These are phyloP conservation scores for Arthrobotrys iridis DNA, from an alignment of 2,329 filamentous ascomycete genomes.

Conservation along the genomic window DNA sequence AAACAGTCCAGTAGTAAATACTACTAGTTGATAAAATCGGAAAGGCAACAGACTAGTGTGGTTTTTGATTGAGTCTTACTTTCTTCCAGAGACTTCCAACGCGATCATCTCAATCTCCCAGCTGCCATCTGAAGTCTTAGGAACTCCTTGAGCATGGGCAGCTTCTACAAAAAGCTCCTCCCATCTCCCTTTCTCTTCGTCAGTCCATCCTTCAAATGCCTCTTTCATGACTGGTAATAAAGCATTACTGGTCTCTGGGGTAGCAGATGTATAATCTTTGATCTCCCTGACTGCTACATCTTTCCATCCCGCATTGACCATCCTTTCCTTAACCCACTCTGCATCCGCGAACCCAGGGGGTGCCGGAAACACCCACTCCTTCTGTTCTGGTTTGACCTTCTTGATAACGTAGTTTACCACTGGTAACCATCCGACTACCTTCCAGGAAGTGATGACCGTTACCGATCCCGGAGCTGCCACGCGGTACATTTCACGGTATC, in stretches of 20 bases:
- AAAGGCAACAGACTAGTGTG: neutral
- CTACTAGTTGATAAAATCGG: neutral
- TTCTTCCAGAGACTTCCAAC: conserved; percentile 32
- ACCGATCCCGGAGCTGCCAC: conserved; percentile 43
- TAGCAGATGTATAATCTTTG: conserved; percentile 20
- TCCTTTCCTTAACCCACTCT: conserved; percentile 38
- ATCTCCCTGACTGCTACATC: conserved; percentile 33
- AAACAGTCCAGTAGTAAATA: no score
- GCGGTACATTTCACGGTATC: conserved; percentile 48
- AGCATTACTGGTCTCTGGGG: conserved; percentile 1
- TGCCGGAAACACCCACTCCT: conserved; percentile 31
- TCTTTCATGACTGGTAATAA: conserved; percentile 20
- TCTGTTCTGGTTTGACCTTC: conserved; percentile 31
- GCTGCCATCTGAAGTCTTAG: conserved; percentile 9
- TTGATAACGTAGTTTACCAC: conserved; percentile 32
- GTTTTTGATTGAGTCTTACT: neutral
- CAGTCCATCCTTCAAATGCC: conserved; percentile 31
- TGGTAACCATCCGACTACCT: conserved; percentile 36
- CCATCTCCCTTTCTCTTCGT: conserved; percentile 31
- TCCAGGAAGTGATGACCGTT: conserved; percentile 42
- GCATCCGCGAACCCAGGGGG: conserved; percentile 26
- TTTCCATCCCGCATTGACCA: conserved; percentile 36
- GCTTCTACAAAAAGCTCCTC: conserved; percentile 29
- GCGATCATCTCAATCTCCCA: conserved; percentile 45
- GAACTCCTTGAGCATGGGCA: neutral